A percentile compares a stretch with the other conserved stretches of the same genome.
These are phyloP conservation scores for Penicillium crystallinum DNA, from an alignment of 495 filamentous ascomycete species.

Conservation along the genomic window DNA sequence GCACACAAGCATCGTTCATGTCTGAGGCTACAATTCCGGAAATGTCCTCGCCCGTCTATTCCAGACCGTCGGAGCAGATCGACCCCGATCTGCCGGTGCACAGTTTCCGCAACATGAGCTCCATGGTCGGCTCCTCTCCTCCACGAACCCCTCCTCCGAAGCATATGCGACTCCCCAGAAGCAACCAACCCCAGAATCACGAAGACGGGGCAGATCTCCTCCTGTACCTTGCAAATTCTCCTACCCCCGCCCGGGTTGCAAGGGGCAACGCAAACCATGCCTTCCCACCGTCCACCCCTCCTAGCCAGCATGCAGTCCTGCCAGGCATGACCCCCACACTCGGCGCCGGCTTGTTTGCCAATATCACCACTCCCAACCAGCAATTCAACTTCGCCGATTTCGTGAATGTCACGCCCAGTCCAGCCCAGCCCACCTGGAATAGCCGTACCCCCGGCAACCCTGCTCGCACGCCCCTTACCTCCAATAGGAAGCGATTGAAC, in stretches of 20 bases:
- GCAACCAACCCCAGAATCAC: conserved; percentile 44
- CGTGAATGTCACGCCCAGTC: conserved; percentile 92
- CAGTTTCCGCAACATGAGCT: conserved; percentile 57
- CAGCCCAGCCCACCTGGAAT: conserved; percentile 79
- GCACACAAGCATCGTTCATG: conserved; percentile 64
- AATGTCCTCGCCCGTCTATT: conserved; percentile 55
- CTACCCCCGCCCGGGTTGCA: conserved; percentile 64
- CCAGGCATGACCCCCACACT: conserved; percentile 67
- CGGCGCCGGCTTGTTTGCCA: conserved; percentile 53
- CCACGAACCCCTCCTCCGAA: conserved; percentile 76
- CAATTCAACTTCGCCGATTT: conserved; percentile 96
- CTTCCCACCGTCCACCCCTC: conserved; percentile 82
- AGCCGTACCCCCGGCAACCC: conserved; percentile 50
- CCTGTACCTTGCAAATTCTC: conserved; percentile 87
- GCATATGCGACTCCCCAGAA: conserved; percentile 46
- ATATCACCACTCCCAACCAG: conserved; percentile 54
- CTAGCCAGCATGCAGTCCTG: conserved; percentile 67
- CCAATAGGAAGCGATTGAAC: conserved; percentile 56
- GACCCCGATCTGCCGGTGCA: conserved; percentile 65
- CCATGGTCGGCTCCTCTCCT: conserved; percentile 64
- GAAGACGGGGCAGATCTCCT: conserved; percentile 89
- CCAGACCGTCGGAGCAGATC: conserved; percentile 67
- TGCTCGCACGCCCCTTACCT: conserved; percentile 55
- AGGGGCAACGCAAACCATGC: conserved; percentile 34
- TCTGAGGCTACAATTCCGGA: conserved; percentile 64